phyloP scores from a whole-genome alignment of 805 yeast genomes.

The Candida glaebosa region DNA sequence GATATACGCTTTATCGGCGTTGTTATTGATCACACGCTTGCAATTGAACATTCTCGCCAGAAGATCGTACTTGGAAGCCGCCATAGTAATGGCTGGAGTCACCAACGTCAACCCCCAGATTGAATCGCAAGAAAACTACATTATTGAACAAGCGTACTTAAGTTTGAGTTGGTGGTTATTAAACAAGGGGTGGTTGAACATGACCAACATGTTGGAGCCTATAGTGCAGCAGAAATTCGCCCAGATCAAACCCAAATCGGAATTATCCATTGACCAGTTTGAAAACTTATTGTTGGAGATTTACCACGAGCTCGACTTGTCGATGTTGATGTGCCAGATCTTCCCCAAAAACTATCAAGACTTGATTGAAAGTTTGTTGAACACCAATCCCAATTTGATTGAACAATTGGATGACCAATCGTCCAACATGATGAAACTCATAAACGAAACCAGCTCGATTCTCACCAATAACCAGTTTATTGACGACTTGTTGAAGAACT shows the following conservation, averaged over 20 bases:
- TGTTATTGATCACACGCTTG: slow-evolving; percentile 75
- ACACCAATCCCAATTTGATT: slow-evolving; percentile 42
- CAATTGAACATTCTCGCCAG: slow-evolving; percentile 89
- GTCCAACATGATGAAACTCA: slow-evolving; percentile 34
- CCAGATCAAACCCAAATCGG: slow-evolving; percentile 68
- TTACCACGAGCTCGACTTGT: slow-evolving; percentile 17
- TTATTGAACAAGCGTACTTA: slow-evolving; percentile 75
- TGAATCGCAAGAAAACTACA: slow-evolving; percentile 39
- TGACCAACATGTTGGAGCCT: slow-evolving; percentile 50
- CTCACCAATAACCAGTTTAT: slow-evolving; percentile 28
- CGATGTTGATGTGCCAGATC: slow-evolving; percentile 19
- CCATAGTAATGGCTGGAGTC: slow-evolving; percentile 66
- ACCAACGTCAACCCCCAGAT: slow-evolving; percentile 9
- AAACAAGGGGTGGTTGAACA: slow-evolving; percentile 74
- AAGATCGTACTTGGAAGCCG: slow-evolving; percentile 76
- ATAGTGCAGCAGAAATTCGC: slow-evolving; percentile 61
- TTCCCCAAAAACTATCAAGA: slow-evolving; percentile 38
- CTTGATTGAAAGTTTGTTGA: slow-evolving; percentile 46
- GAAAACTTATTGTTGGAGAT: slow-evolving; percentile 25
- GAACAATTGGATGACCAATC: slow-evolving; percentile 34
- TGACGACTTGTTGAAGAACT: slow-evolving; percentile 24
- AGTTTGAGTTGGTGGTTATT: slow-evolving; percentile 93
- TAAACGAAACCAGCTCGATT: slow-evolving; percentile 45
- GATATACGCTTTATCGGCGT: slow-evolving; percentile 62
- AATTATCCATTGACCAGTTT: slow-evolving; percentile 61